phyloP scores from a whole-genome alignment of 176 grass and related monocot species.

The Oryza meridionalis region DNA sequence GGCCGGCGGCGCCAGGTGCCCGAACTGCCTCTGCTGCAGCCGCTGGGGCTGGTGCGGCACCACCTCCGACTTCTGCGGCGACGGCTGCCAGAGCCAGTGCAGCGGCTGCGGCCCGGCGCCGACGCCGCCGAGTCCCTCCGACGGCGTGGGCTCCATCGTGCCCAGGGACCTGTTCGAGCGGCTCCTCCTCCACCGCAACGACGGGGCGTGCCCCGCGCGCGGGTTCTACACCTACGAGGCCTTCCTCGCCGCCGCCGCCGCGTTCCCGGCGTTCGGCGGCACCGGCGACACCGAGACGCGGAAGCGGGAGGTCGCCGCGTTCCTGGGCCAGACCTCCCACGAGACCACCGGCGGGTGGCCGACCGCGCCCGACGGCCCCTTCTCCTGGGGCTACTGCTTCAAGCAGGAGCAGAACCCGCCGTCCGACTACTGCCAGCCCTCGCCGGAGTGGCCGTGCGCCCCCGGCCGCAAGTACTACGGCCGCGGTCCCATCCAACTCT shows the following conservation, averaged over 20 bases:
- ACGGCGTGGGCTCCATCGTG: slow-evolving; percentile 34
- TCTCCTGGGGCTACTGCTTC: slow-evolving; percentile 57
- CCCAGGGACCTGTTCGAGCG: slow-evolving; percentile 52
- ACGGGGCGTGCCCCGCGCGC: slow-evolving; percentile 32
- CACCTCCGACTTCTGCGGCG: background rate
- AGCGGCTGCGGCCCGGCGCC: background rate
- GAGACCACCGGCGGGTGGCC: slow-evolving; percentile 61
- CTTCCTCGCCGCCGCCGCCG: slow-evolving; percentile 49
- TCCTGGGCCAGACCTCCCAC: slow-evolving; percentile 66
- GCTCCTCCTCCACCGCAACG: slow-evolving; percentile 60
- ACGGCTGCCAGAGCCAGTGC: slow-evolving; percentile 49
- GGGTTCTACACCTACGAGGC: slow-evolving; percentile 75
- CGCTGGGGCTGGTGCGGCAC: slow-evolving; percentile 40
- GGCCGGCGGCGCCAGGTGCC: slow-evolving; percentile 31
- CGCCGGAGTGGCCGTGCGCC: slow-evolving; percentile 39
- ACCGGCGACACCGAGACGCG: background rate
- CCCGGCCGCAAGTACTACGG: slow-evolving; percentile 47
- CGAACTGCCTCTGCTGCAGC: slow-evolving; percentile 52
- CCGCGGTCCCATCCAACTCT: slow-evolving; percentile 60
- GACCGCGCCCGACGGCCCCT: slow-evolving; percentile 46
- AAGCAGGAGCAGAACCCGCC: background rate
- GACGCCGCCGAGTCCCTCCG: too few relatives aligned
- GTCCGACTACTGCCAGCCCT: slow-evolving; percentile 44
- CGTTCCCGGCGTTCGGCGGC: slow-evolving; percentile 41
- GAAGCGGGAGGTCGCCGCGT: slow-evolving; percentile 56